Evolutionary conservation across 495 filamentous ascomycete species (phyloP).

Genomic region (Jackrogersella multiformis): DNA sequence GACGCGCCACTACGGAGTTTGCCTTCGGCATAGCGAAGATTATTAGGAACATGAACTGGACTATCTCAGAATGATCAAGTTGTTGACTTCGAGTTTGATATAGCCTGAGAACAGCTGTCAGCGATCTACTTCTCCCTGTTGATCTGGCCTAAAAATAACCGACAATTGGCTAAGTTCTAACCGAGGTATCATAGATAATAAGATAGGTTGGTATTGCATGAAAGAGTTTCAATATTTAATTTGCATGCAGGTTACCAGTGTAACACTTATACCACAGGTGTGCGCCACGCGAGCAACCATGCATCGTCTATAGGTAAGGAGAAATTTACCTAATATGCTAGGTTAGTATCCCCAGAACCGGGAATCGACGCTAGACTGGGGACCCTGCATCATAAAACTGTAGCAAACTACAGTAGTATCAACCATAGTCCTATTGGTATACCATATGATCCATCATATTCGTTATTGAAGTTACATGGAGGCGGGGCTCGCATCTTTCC

Average conservation of each 20-base stretch:
- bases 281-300: slow-evolving; percentile 1
- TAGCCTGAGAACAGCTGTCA: slow-evolving; percentile 1
- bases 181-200: neutral
- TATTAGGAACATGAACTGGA: neutral
- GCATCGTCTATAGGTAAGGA: slow-evolving; percentile 3
- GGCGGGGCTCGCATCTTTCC: neutral
- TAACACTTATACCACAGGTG: neutral
- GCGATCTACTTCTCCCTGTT: neutral
- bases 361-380: slow-evolving; percentile 5
- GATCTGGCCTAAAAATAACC: neutral
- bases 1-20: neutral
- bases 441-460: neutral
- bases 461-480: neutral
- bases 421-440: neutral
- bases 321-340: neutral
- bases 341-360: neutral
- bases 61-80: neutral
- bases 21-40: neutral
- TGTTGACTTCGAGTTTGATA: neutral
- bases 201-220: neutral
- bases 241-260: no score
- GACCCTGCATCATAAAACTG: neutral
- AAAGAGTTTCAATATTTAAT: no score
- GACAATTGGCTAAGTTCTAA: neutral
- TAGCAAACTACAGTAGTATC: neutral